Evolutionary conservation across 345 rosid species (phyloP), one percentile per base, ranked within the genome.

Genomic region (Brassica napus): DNA sequence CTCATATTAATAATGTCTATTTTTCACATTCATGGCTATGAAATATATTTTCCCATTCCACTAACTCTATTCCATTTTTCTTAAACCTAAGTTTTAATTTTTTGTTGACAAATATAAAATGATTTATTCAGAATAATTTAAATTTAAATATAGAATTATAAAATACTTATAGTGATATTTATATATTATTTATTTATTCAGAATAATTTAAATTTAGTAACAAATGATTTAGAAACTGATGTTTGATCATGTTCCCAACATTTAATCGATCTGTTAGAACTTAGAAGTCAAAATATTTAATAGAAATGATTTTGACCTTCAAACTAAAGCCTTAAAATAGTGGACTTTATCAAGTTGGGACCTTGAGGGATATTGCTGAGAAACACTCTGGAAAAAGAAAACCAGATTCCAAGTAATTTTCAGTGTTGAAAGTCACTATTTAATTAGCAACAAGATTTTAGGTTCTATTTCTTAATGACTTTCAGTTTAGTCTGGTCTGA

Each of bases 361-460:
- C n/a, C n/a, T 16, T 32, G 9, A 70, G 70, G 30, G 58, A 10
- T 11, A 63, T 71, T 71, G 7, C 64, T 28, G 15, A 60, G 65
- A 60, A 60, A 60, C 15, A 60, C 16, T 26, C 34, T 60, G 34
- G 65, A 26, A 60, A 60, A 60, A 60, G 65, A 11, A 60, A 10
- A 26, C 16, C 8, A 26, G 28, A 1, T 60, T 60, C 65, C 16
- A 11, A 60, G 15, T 11, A 60, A 60, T 47, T 34, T 14, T 69
- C 54, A 63, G 32, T 6, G 23, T 26, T 63, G 42, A 11, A 77
- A 63, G 32, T 49, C 31, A 52, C 71, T 70, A 70, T 31, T 62
- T 62, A n/a, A 52, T 47, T 44, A 44, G 52, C 28, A 47, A 32
- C 74, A 60, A 76, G 58, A 26, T 26, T 11, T 28, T 59, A 8